Base-by-base conservation (phyloP, 2,329 filamentous ascomycete species). In the Neofusicoccum cordaticola region DNA sequence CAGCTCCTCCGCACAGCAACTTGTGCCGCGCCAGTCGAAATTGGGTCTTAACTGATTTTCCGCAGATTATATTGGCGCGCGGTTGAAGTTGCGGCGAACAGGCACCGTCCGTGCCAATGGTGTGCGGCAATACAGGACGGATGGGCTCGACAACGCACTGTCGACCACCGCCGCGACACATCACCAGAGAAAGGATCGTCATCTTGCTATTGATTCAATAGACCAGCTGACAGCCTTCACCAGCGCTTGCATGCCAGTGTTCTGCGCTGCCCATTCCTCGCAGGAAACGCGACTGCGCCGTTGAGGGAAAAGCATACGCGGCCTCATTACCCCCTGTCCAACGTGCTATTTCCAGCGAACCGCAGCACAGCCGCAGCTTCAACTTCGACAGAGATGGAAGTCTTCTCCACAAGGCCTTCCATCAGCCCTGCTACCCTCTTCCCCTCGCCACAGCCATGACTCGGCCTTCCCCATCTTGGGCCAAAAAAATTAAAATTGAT, bases 301-400 rank as follows among this genome's bases (percentile, higher is more conserved):
- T 17, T 11, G 53, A 34, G 37, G 19, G 35, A 58, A 45, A 34
- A 34, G 53, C 53, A 58, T 58, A 58, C 53, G 53, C 53, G 53
- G 39, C 53, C 53, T 45, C 39, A 58, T 17, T n/a, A 44, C 53
- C 53, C 53, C 53, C 53, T 58, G 53, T 45, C 53, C 15, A 44
- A 35, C 53, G 39, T 45, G 53, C 53, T 58, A 58, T 58, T 58
- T 58, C 53, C 39, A 58, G 53, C 53, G 27, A 35, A 58, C 53
- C 53, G 27, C 53, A 58, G 53, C 53, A 58, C 53, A 34, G 53
- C 53, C 53, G 53, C 53, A 58, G 9, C 39, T 44, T 58, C 44
- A 22, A 15, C 13, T 58, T 58, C 17, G 53, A 44, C 53, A 58
- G 39, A 58, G 39, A 44, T 13, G 22, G 53, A 13, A 44, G 8